These are phyloP conservation scores for Citrus hindsii DNA, from an alignment of 345 rosid species.

Conservation along the genomic window DNA sequence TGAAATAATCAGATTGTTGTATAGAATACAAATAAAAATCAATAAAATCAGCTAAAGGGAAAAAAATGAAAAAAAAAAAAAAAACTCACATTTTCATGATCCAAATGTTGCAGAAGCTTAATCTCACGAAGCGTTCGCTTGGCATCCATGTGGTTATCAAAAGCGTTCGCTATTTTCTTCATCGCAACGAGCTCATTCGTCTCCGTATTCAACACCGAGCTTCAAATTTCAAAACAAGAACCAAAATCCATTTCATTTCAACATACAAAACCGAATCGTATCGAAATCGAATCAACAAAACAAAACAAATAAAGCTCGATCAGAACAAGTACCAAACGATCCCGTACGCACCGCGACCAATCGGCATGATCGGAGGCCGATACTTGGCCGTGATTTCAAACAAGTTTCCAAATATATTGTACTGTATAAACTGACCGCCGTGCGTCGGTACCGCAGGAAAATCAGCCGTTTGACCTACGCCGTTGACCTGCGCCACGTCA, in stretches of 20 bases:
- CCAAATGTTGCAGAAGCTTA: constrained; percentile 92
- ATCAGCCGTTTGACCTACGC: constrained; percentile 48
- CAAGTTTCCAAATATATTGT: constrained; percentile 74
- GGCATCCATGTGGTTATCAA: constrained; percentile 94
- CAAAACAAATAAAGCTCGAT: background rate
- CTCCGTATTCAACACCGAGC: constrained; percentile 90
- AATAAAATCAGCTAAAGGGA: background rate
- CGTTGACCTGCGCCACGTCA: constrained; percentile 25
- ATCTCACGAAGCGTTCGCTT: constrained; percentile 99
- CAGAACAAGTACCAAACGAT: constrained; percentile 72
- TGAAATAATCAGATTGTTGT: background rate
- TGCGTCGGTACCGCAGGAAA: constrained; percentile 70
- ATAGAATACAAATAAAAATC: background rate
- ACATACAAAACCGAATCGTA: background rate
- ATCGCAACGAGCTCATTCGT: constrained; percentile 94
- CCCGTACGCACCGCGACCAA: constrained; percentile 98
- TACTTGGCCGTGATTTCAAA: constrained; percentile 88
- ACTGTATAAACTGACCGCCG: constrained; percentile 68
- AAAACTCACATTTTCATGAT: constrained; percentile 81
- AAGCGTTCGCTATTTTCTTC: constrained; percentile 94
- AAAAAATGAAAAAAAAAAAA: background rate
- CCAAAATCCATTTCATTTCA: background rate
- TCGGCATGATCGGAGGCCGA: constrained; percentile 86
- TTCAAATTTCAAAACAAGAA: constrained; percentile 39
- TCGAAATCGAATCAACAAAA: background rate